phyloP scores from a whole-genome alignment of 176 grass and related monocot species.

The Miscanthus lutarioriparius region DNA sequence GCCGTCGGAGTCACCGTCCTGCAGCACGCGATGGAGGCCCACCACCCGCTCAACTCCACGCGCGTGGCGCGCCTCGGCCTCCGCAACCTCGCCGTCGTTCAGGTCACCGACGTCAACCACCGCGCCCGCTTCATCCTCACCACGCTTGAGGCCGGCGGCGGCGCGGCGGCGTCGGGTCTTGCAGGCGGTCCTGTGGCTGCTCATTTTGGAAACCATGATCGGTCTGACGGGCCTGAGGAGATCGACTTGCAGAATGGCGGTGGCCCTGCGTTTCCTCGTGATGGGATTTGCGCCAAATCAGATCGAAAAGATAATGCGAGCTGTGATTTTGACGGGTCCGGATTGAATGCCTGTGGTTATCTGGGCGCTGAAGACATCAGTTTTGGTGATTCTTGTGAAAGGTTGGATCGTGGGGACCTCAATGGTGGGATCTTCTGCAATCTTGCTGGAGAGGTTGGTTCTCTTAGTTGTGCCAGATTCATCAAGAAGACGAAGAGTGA shows the following conservation, averaged over 20 bases:
- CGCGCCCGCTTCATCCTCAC: slow-evolving; percentile 59
- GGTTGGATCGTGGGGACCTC: background rate
- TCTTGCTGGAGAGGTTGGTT: background rate
- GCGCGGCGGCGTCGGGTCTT: slow-evolving; percentile 17
- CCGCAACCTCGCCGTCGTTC: slow-evolving; percentile 59
- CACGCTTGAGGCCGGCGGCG: slow-evolving; percentile 31
- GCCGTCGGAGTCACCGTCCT: slow-evolving; percentile 74
- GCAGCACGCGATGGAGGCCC: slow-evolving; percentile 73
- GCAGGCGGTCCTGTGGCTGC: background rate
- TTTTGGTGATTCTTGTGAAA: slow-evolving; percentile 5
- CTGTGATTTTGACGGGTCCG: background rate
- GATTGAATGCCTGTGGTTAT: background rate
- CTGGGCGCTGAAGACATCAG: background rate
- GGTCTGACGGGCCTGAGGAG: background rate
- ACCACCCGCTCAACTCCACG: slow-evolving; percentile 86
- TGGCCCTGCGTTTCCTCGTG: background rate
- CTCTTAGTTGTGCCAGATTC: slow-evolving; percentile 5
- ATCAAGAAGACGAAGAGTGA: background rate
- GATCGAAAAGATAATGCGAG: background rate
- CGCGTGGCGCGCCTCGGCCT: slow-evolving; percentile 77
- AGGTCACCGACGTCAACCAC: slow-evolving; percentile 72
- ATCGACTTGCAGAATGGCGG: background rate
- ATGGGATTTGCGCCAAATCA: background rate
- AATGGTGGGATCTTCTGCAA: background rate
- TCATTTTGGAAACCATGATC: background rate